Evolutionary conservation across 2,329 filamentous ascomycete genomes (phyloP).

Genomic region (Zarea fungicola): DNA sequence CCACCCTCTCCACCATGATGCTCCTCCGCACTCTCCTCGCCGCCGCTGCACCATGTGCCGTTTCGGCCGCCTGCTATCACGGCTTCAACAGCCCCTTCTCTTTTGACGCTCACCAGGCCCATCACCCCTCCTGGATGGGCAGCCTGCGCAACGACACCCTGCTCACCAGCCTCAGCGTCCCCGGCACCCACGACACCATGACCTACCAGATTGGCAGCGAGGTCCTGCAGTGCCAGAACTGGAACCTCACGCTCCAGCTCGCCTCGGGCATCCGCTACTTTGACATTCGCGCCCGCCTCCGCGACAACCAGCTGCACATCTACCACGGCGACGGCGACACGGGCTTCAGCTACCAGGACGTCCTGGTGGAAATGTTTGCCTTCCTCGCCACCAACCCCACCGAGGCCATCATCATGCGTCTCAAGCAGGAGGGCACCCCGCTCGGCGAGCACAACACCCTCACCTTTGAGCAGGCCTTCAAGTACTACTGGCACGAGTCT

Average conservation of each 20-base stretch:
- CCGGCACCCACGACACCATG: slow-evolving; percentile 50
- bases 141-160: slow-evolving; percentile 34
- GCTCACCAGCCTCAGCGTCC: slow-evolving; percentile 42
- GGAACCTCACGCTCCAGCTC: slow-evolving; percentile 39
- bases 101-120: slow-evolving; percentile 28
- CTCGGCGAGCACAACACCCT: slow-evolving; percentile 29
- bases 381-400: slow-evolving; percentile 42
- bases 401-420: slow-evolving; percentile 44
- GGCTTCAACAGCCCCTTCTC: slow-evolving; percentile 30
- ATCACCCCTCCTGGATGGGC: slow-evolving; percentile 34
- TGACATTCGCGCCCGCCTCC: slow-evolving; percentile 42
- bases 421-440: slow-evolving; percentile 42
- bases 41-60: slow-evolving; percentile 20
- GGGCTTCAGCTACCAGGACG: slow-evolving; percentile 38
- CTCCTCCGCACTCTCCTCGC: slow-evolving; percentile 21
- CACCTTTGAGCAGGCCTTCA: slow-evolving; percentile 42
- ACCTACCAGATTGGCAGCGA: slow-evolving; percentile 36
- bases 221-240: slow-evolving; percentile 43
- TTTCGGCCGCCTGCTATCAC: slow-evolving; percentile 24
- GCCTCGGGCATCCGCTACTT: slow-evolving; percentile 43
- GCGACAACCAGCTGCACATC: slow-evolving; percentile 38
- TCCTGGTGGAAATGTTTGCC: slow-evolving; percentile 37
- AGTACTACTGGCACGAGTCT: slow-evolving; percentile 32
- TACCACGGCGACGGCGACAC: slow-evolving; percentile 44
- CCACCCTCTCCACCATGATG: slow-evolving; percentile 17